Evolutionary conservation across 2,329 filamentous ascomycete species (phyloP).

Genomic region (Helicocarpus griseus): DNA sequence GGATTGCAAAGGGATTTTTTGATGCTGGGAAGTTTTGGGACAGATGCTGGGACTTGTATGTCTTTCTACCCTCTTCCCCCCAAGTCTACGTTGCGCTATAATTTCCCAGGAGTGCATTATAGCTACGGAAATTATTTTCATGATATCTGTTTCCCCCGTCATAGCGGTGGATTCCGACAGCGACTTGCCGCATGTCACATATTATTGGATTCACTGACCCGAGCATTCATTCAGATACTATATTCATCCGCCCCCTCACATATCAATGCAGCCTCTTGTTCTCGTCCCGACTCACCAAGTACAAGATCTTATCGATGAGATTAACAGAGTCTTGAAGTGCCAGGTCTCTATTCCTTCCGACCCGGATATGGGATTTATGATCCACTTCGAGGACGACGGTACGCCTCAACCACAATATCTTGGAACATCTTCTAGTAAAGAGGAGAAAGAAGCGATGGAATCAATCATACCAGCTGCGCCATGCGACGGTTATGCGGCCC

Average conservation of each 20-base stretch:
- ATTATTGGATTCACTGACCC: slow-evolving; percentile 9
- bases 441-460: slow-evolving; percentile 31
- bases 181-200: background rate
- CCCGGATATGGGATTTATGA: slow-evolving; percentile 46
- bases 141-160: background rate
- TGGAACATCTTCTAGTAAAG: slow-evolving; percentile 43
- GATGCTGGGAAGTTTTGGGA: slow-evolving; percentile 38
- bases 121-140: background rate
- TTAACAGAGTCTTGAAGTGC: slow-evolving; percentile 48
- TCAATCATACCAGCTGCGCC: slow-evolving; percentile 22
- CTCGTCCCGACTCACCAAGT: slow-evolving; percentile 62
- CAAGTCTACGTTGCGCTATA: background rate
- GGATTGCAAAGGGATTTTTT: slow-evolving; percentile 31
- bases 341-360: slow-evolving; percentile 50
- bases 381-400: slow-evolving; percentile 51
- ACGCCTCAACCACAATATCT: slow-evolving; percentile 60
- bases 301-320: slow-evolving; percentile 50
- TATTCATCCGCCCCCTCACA: slow-evolving; percentile 44
- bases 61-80: slow-evolving; percentile 11
- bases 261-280: slow-evolving; percentile 47
- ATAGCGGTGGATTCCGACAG: background rate
- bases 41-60: slow-evolving; percentile 69
- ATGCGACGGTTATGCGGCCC: slow-evolving; percentile 14
- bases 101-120: background rate
- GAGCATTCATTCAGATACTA: slow-evolving; percentile 49